phyloP scores from a whole-genome alignment of 345 rosid species.

The Aquilaria malaccensis region DNA sequence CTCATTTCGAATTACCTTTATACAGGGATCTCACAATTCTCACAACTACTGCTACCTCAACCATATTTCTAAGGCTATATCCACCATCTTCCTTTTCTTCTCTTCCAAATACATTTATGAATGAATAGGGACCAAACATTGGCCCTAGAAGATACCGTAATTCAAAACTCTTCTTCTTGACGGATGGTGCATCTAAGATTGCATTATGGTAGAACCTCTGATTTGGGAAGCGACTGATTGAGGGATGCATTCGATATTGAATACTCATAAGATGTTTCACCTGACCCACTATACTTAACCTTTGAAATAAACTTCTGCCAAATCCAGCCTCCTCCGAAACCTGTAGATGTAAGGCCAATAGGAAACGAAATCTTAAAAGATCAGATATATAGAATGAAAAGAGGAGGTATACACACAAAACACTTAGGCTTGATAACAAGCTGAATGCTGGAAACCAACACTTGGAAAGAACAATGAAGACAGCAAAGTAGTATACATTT shows the following conservation, averaged over 20 bases:
- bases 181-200: slow-evolving; percentile 41
- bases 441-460: too few relatives aligned
- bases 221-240: slow-evolving; percentile 56
- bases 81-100: slow-evolving; percentile 24
- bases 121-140: slow-evolving; percentile 43
- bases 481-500: neutral
- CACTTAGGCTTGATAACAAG: neutral
- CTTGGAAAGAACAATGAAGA: neutral
- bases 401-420: neutral
- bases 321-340: slow-evolving; percentile 28
- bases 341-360: slow-evolving; percentile 13
- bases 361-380: neutral
- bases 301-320: slow-evolving; percentile 67
- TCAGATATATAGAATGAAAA: neutral
- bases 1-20: slow-evolving; percentile 24
- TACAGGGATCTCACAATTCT: slow-evolving; percentile 25
- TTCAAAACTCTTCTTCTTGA: slow-evolving; percentile 21
- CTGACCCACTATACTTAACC: slow-evolving; percentile 39
- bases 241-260: slow-evolving; percentile 84
- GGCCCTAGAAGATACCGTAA: slow-evolving; percentile 27
- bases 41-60: slow-evolving; percentile 36
- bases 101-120: slow-evolving; percentile 36
- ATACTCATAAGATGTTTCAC: slow-evolving; percentile 40
- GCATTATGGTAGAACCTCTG: slow-evolving; percentile 32
- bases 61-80: slow-evolving; percentile 30